phyloP scores from a whole-genome alignment of 225 moss, liverwort and hornwort genomes.

The Marchantia polymorpha region DNA sequence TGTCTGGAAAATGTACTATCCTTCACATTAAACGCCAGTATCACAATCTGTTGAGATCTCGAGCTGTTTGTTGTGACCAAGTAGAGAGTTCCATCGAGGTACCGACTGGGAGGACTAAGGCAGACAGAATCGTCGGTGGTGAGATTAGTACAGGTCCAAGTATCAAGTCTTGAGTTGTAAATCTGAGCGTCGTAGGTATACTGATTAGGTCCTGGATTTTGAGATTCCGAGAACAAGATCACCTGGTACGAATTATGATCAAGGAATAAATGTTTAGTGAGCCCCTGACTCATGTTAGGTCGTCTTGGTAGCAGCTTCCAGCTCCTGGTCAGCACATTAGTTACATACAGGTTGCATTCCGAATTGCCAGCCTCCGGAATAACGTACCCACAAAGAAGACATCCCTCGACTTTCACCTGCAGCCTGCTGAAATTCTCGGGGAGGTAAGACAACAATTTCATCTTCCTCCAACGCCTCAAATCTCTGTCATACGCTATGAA shows the following conservation, averaged over 20 bases:
- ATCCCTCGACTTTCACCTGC: conserved; percentile 27
- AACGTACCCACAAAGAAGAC: conserved; percentile 30
- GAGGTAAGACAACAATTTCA: conserved; percentile 33
- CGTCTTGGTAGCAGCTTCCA: conserved; percentile 35
- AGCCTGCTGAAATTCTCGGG: conserved; percentile 25
- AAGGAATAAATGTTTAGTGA: conserved; percentile 21
- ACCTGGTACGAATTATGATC: conserved; percentile 32
- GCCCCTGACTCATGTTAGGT: conserved; percentile 29
- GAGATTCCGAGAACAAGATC: conserved; percentile 28
- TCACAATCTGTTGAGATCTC: conserved; percentile 8
- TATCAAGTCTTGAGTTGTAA: conserved; percentile 19
- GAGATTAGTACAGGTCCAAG: conserved; percentile 27
- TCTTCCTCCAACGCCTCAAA: conserved; percentile 19
- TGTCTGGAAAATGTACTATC: conserved; percentile 21
- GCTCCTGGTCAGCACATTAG: conserved; percentile 35
- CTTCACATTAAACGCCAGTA: conserved; percentile 22
- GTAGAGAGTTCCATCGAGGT: conserved; percentile 30
- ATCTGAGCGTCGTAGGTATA: conserved; percentile 28
- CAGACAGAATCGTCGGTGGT: conserved; percentile 24
- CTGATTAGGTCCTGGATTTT: background rate
- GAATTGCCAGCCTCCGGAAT: conserved; percentile 31
- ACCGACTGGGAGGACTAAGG: conserved; percentile 30
- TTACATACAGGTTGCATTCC: conserved; percentile 30
- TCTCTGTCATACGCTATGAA: conserved; percentile 27
- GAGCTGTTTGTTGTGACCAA: conserved; percentile 3